Conservation (phyloP, 768 basidiomycete genomes). For the Kwoniella sp. region DNA sequence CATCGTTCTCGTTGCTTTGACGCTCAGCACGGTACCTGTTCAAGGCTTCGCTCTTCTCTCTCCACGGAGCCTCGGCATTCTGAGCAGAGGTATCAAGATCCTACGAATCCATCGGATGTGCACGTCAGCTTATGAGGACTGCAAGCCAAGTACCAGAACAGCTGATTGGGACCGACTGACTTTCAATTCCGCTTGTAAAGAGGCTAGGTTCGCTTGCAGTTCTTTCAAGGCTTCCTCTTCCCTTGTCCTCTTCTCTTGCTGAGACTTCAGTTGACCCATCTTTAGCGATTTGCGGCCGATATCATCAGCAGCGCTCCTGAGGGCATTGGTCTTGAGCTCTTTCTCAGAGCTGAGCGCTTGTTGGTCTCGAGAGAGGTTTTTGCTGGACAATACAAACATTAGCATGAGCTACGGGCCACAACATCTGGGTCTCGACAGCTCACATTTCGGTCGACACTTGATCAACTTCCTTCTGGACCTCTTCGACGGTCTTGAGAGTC, state of each 20-base stretch:
- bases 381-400: constrained; percentile 24
- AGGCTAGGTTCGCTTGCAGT: constrained; percentile 31
- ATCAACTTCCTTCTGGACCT: constrained; percentile 78
- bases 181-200: constrained; percentile 42
- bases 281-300: constrained; percentile 37
- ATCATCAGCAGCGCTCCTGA: constrained; percentile 35
- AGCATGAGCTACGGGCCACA: background rate
- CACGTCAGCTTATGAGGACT: too few species aligned
- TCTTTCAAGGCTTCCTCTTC: constrained; percentile 49
- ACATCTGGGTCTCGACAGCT: constrained; percentile 34
- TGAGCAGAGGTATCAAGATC: constrained; percentile 43
- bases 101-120: constrained; percentile 17
- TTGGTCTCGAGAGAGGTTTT: constrained; percentile 43
- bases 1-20: constrained; percentile 46
- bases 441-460: constrained; percentile 69
- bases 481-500: constrained; percentile 77
- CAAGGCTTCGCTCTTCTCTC: constrained; percentile 44
- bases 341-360: constrained; percentile 33
- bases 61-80: constrained; percentile 48
- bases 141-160: background rate
- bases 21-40: constrained; percentile 40
- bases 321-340: constrained; percentile 39
- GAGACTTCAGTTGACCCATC: constrained; percentile 37
- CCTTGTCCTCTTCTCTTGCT: constrained; percentile 34
- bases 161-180: constrained; percentile 18